A percentile compares a stretch with the other conserved stretches of the same genome.
These are phyloP conservation scores for Parathielavia hyrcaniae DNA, from an alignment of 495 filamentous ascomycete species.

Conservation along the genomic window DNA sequence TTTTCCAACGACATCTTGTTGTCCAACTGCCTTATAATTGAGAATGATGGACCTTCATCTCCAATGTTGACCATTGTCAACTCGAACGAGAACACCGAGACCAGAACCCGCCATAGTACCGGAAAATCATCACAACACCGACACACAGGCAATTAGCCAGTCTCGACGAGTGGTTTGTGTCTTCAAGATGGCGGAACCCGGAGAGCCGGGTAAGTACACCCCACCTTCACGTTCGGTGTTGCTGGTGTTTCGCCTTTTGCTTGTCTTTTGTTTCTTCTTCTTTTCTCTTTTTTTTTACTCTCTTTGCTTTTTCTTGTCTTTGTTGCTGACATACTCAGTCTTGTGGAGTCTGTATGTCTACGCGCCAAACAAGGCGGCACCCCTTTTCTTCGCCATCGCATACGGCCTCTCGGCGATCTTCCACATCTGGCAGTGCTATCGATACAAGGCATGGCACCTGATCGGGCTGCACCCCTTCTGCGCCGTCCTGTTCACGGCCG, in stretches of 20 bases:
- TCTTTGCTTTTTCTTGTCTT: not conserved
- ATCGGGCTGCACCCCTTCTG: constrained; percentile 28
- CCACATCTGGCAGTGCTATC: constrained; percentile 34
- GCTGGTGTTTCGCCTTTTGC: no score
- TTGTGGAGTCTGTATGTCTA: constrained; percentile 32
- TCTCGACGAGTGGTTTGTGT: not conserved
- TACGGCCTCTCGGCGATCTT: constrained; percentile 24
- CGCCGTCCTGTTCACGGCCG: constrained; percentile 25
- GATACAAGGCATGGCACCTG: constrained; percentile 28
- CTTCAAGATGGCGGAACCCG: constrained; percentile 23
- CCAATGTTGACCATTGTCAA: no score
- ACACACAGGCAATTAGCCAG: not conserved
- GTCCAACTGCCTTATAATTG: not conserved
- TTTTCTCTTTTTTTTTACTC: not conserved
- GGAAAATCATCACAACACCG: not conserved
- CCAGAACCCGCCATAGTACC: not conserved
- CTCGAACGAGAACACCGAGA: no score
- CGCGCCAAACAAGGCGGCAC: constrained; percentile 30
- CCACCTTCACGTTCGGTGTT: no score
- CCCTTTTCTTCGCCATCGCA: constrained; percentile 27
- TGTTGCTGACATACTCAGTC: constrained; percentile 17
- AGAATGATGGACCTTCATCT: not conserved
- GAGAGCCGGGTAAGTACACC: constrained; percentile 25
- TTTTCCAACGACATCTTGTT: no score
- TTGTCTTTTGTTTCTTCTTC: no score